phyloP scores from a whole-genome alignment of 129 eudicot species.

The Saussurea involucrata region DNA sequence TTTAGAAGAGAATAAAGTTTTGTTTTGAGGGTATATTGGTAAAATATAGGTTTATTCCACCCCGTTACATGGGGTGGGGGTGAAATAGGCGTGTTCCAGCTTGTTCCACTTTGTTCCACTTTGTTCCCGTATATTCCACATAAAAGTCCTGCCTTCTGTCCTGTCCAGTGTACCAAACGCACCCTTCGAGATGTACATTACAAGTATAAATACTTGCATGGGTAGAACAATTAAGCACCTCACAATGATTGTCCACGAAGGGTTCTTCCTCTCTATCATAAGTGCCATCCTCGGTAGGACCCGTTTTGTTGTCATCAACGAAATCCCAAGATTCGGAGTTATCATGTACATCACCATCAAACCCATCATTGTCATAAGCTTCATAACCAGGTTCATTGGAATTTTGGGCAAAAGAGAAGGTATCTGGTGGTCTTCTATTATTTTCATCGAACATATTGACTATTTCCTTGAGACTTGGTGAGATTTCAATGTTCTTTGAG shows the following conservation, averaged over 20 bases:
- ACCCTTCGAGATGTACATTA: neutral
- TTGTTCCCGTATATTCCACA: too few relatives aligned
- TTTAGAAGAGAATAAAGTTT: too few relatives aligned
- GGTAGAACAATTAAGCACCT: constrained; percentile 41
- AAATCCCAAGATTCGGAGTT: constrained; percentile 46
- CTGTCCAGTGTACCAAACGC: too few relatives aligned
- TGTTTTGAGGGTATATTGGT: too few relatives aligned
- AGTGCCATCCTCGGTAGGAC: constrained; percentile 39
- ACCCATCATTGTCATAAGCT: constrained; percentile 23
- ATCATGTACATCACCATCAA: constrained; percentile 46
- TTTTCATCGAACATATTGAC: constrained; percentile 55
- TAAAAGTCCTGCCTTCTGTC: too few relatives aligned
- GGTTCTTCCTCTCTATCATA: constrained; percentile 56
- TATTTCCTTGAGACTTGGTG: constrained; percentile 72
- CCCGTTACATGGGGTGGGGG: too few relatives aligned
- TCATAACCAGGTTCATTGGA: constrained; percentile 36
- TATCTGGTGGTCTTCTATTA: constrained; percentile 42
- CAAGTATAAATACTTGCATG: neutral
- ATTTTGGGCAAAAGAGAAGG: constrained; percentile 35
- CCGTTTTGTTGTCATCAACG: constrained; percentile 44
- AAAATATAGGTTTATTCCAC: too few relatives aligned
- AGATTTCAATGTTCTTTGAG: constrained; percentile 49
- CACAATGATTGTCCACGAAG: constrained; percentile 36
- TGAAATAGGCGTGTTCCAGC: too few relatives aligned
- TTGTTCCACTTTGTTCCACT: too few relatives aligned